phyloP scores from a whole-genome alignment of 805 yeast species.

The Teunomyces pallodes region DNA sequence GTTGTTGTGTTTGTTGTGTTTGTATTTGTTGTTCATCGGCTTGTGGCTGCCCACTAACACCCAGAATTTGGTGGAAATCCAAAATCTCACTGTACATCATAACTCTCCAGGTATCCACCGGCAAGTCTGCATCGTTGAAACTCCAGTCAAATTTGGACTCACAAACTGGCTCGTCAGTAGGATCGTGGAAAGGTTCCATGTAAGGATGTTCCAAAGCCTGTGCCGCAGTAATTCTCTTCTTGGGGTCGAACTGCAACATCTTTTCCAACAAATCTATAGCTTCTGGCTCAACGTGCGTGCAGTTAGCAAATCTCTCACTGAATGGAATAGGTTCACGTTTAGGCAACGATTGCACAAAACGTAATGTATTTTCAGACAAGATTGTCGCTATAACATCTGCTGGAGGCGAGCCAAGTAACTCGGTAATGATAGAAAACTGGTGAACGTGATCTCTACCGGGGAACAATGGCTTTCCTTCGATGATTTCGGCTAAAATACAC shows the following conservation, averaged over 20 bases:
- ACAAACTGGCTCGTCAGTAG: constrained; percentile 95
- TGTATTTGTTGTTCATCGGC: constrained; percentile 14
- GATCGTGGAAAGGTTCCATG: constrained; percentile 93
- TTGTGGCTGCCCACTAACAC: constrained; percentile 14
- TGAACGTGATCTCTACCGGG: constrained; percentile 99
- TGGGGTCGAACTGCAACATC: constrained; percentile 94
- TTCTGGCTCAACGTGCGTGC: constrained; percentile 65
- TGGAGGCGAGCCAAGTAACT: constrained; percentile 94
- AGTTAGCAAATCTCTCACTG: constrained; percentile 69
- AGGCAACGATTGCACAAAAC: constrained; percentile 92
- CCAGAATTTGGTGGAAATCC: constrained; percentile 91
- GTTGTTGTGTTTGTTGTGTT: not conserved
- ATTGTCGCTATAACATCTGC: constrained; percentile 94
- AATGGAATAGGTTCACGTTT: constrained; percentile 90
- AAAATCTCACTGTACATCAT: constrained; percentile 98
- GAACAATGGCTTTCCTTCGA: constrained; percentile 93
- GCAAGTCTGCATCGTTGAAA: constrained; percentile 95
- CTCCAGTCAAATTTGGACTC: constrained; percentile 95
- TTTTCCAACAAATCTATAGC: constrained; percentile 85
- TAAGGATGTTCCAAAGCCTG: constrained; percentile 89
- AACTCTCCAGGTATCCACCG: constrained; percentile 97
- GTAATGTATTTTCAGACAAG: constrained; percentile 90
- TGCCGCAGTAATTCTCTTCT: constrained; percentile 88
- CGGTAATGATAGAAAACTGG: constrained; percentile 96
- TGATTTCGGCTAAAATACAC: constrained; percentile 96